A percentile compares a stretch with the other conserved stretches of the same genome.
Evolutionary conservation across 2,329 filamentous ascomycete genomes (phyloP).

Genomic region (Penicillium capsulatum): DNA sequence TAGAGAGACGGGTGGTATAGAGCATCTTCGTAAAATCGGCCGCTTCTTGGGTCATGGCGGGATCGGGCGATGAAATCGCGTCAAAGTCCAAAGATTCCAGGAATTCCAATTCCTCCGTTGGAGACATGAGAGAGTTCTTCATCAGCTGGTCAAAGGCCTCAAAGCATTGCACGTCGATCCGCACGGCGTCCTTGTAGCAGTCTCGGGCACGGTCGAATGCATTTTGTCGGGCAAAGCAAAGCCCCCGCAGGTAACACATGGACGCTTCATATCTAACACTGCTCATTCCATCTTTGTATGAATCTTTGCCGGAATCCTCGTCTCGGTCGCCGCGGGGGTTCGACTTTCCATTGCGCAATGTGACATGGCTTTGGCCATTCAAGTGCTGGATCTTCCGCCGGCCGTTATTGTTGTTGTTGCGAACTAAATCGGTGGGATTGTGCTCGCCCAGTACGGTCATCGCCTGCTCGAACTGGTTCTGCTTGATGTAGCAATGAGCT

Average conservation of each 20-base stretch:
- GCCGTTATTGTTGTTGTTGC: slow-evolving; percentile 59
- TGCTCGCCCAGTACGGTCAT: slow-evolving; percentile 81
- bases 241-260: slow-evolving; percentile 92
- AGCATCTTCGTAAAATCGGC: slow-evolving; percentile 93
- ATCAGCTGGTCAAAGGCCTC: slow-evolving; percentile 98
- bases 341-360: slow-evolving; percentile 45
- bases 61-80: slow-evolving; percentile 64
- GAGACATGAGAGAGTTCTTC: slow-evolving; percentile 87
- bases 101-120: slow-evolving; percentile 85
- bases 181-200: slow-evolving; percentile 95
- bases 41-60: slow-evolving; percentile 72
- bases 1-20: slow-evolving; percentile 91
- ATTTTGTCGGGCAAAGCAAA: slow-evolving; percentile 96
- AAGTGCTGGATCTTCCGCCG: slow-evolving; percentile 68
- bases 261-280: slow-evolving; percentile 86
- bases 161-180: slow-evolving; percentile 96
- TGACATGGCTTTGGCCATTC: slow-evolving; percentile 51
- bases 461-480: slow-evolving; percentile 84
- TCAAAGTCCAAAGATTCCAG: slow-evolving; percentile 88
- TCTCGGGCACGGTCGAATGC: slow-evolving; percentile 96
- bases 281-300: slow-evolving; percentile 66
- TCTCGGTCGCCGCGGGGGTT: slow-evolving; percentile 52
- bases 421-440: slow-evolving; percentile 85
- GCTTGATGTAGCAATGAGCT: slow-evolving; percentile 90
- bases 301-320: slow-evolving; percentile 60